phyloP scores from a whole-genome alignment of 169 alveolate genomes.

The Pseudocohnilembus persalinus region DNA sequence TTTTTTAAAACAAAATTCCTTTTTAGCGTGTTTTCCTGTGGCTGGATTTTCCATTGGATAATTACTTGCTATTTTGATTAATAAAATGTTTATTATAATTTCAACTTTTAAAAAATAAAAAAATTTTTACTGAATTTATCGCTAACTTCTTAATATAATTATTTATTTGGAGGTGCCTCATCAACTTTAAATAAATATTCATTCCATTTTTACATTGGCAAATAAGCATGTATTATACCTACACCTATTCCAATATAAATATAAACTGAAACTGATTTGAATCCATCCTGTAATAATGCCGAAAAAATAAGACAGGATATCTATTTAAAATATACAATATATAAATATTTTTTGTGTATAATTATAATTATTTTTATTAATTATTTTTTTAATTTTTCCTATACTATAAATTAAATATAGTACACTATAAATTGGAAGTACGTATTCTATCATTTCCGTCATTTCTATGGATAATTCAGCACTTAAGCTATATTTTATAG shows the following conservation, averaged over 20 bases:
- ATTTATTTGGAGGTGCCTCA: constrained; percentile 8
- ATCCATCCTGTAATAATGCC: constrained; percentile 12
- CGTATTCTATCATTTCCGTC: constrained; percentile 43
- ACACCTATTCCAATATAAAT: constrained; percentile 17
- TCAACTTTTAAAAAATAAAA: no score
- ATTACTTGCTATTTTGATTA: background rate
- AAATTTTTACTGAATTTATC: background rate
- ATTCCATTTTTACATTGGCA: constrained; percentile 44
- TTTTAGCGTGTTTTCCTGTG: background rate
- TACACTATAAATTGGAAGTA: constrained; percentile 40
- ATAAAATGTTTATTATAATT: no score
- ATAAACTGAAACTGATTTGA: constrained; percentile 7
- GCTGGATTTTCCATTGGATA: background rate
- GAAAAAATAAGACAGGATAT: constrained; percentile 8
- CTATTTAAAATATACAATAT: background rate
- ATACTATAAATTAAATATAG: no score
- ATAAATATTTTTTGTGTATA: background rate
- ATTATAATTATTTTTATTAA: background rate
- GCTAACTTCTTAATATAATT: constrained; percentile 8
- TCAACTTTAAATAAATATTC: constrained; percentile 10
- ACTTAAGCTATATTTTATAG: constrained; percentile 33
- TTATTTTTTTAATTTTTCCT: no score
- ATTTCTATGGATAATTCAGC: constrained; percentile 42
- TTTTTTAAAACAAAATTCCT: background rate
- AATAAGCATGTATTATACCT: constrained; percentile 31